Conservation (phyloP, 495 filamentous ascomycete species). For the Talaromyces nanjingensis region DNA sequence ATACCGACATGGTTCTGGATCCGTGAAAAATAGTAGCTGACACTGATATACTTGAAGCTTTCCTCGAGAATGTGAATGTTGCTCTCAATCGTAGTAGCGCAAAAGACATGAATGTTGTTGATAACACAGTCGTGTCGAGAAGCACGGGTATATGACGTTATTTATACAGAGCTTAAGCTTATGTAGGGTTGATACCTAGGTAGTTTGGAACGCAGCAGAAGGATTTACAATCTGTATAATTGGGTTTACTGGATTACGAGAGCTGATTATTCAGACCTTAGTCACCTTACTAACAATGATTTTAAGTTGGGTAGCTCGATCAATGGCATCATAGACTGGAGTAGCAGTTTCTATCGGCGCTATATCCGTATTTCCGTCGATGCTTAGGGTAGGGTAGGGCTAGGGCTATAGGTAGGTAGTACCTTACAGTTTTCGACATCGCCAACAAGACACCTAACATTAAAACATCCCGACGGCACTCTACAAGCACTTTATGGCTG, state of each 20-base stretch:
- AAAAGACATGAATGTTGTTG: conserved; percentile 1
- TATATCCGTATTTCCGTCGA: conserved; percentile 1
- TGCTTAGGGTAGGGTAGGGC: not conserved
- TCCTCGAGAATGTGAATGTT: not conserved
- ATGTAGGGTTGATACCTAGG: not conserved
- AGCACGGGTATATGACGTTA: not conserved
- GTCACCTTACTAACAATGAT: not conserved
- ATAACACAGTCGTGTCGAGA: not conserved
- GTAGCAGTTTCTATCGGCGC: not conserved
- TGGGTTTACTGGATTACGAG: too few species aligned
- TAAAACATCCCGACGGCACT: not conserved
- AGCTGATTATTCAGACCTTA: not conserved
- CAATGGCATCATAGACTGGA: not conserved
- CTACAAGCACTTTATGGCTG: too few species aligned
- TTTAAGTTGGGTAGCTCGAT: not conserved
- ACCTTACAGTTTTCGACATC: not conserved
- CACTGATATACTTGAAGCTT: conserved; percentile 11
- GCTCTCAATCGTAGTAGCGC: not conserved
- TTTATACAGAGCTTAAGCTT: not conserved
- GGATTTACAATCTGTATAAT: not conserved
- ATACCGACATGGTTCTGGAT: conserved; percentile 36
- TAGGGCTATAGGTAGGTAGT: not conserved
- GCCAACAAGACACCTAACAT: not conserved
- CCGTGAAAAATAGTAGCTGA: conserved; percentile 13
- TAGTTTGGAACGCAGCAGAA: not conserved